Evolutionary conservation across 2,329 filamentous ascomycete species (phyloP).

Genomic region (Zymoseptoria crescenta): DNA sequence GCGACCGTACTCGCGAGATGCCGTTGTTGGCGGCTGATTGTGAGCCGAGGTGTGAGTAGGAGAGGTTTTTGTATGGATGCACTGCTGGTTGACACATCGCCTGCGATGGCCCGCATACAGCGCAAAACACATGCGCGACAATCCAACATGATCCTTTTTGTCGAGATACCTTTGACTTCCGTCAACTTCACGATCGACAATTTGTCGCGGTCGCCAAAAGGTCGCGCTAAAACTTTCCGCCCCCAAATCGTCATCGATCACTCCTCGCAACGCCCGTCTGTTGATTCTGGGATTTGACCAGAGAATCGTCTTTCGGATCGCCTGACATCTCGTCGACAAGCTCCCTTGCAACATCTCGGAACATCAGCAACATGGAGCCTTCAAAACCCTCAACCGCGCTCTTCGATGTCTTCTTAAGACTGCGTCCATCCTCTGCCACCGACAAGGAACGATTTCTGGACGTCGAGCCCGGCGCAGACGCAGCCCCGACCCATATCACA

Average conservation of each 20-base stretch:
- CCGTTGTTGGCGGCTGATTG: neutral
- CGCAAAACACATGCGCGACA: constrained; percentile 39
- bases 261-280: neutral
- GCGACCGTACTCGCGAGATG: neutral
- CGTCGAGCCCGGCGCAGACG: constrained; percentile 51
- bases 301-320: neutral
- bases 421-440: constrained; percentile 45
- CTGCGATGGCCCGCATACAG: constrained; percentile 35
- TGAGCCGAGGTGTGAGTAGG: constrained; percentile 18
- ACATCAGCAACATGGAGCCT: constrained; percentile 16
- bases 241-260: neutral
- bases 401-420: constrained; percentile 85
- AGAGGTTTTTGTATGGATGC: constrained; percentile 9
- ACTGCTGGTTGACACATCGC: constrained; percentile 19
- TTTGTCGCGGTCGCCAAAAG: neutral
- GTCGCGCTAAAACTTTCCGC: neutral
- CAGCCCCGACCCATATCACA: constrained; percentile 43
- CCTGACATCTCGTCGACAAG: neutral
- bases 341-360: neutral
- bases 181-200: neutral
- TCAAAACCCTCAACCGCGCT: constrained; percentile 40
- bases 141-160: constrained; percentile 32
- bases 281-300: neutral
- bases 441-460: constrained; percentile 63
- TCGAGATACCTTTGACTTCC: neutral